Conservation (phyloP, 768 basidiomycete species). For the Plicaturopsis crispa region DNA sequence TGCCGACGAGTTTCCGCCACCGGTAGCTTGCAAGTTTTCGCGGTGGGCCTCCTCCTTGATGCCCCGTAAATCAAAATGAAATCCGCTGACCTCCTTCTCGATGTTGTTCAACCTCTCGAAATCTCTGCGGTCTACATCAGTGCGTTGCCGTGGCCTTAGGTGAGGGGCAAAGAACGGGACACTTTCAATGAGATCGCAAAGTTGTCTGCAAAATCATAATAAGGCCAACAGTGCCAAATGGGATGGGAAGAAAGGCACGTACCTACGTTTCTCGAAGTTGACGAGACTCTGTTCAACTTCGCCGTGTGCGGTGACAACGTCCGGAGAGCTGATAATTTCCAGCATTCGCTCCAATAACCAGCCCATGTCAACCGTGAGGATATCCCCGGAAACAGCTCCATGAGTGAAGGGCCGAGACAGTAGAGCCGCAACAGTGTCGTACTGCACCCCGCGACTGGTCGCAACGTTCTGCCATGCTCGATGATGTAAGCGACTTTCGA, state of each 20-base stretch:
- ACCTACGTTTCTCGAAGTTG: slow-evolving; percentile 83
- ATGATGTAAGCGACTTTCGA: slow-evolving; percentile 71
- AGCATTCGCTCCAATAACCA: slow-evolving; percentile 80
- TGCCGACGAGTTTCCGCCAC: slow-evolving; percentile 34
- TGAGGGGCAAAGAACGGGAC: slow-evolving; percentile 36
- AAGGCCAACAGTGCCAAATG: background rate
- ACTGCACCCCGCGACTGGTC: slow-evolving; percentile 46
- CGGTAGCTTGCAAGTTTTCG: slow-evolving; percentile 44
- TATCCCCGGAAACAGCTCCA: slow-evolving; percentile 35
- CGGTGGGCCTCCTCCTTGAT: slow-evolving; percentile 72
- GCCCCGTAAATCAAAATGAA: slow-evolving; percentile 64
- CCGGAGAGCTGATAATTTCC: slow-evolving; percentile 70
- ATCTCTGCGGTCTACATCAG: slow-evolving; percentile 55
- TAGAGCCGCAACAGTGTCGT: slow-evolving; percentile 53
- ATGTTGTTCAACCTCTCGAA: slow-evolving; percentile 73
- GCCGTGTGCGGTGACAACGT: slow-evolving; percentile 49
- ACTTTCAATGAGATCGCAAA: slow-evolving; percentile 58
- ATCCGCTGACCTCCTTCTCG: slow-evolving; percentile 53
- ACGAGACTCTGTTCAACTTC: slow-evolving; percentile 54
- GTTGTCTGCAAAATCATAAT: slow-evolving; percentile 39
- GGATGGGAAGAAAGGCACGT: no score
- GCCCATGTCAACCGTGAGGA: slow-evolving; percentile 67
- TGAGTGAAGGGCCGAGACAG: slow-evolving; percentile 44
- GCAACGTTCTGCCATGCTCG: slow-evolving; percentile 78
- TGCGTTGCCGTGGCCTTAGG: slow-evolving; percentile 37